Evolutionary conservation across 345 rosid species (phyloP), one percentile per base, ranked within the genome.

Genomic region (Leavenworthia alabamica): DNA sequence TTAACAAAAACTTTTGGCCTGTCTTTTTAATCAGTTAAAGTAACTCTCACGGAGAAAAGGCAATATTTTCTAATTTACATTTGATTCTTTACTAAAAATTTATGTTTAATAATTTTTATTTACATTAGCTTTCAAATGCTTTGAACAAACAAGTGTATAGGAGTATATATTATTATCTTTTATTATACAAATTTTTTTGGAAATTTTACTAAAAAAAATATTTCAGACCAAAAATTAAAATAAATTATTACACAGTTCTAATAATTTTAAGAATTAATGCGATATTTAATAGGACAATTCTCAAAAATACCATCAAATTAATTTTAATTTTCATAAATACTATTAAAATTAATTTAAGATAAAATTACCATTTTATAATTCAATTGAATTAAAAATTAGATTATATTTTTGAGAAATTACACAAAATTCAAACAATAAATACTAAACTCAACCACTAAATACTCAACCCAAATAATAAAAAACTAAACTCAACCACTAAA

Each of bases 11-110:
- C 46, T 28, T 48, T 66, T 46, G 56, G n/a, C 52, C 15, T 66
- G 56, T 66, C 71, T 16, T 19, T 46, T 46, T 56, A 56, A 66
- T 47, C 28, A 36, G 17, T 56, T 56, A 66, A 66, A 66, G 57
- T 66, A 66, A 66, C 64, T 47, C 64, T 66, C 71, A 46, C 63
- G 71, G 64, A 56, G 23, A 46, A 45, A 46, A 66, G 64, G 31
- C 49, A 46, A 56, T 56, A 35, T 56, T 56, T n/a, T n/a, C n/a
- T n/a, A n/a, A 37, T n/a, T n/a, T n/a, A 6, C 41, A 37, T 37
- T 37, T 37, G 7, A 37, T n/a, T 37, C 14, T 13, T 33, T n/a
- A n/a, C 7, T 37, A 37, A 13, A 37, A 37, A 37, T n/a, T 37
- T n/a, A n/a, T 37, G 7, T n/a, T 37, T 37, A 4, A 12, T 1